Conservation (phyloP, 2,329 filamentous ascomycete genomes). For the Alternaria sp. region DNA sequence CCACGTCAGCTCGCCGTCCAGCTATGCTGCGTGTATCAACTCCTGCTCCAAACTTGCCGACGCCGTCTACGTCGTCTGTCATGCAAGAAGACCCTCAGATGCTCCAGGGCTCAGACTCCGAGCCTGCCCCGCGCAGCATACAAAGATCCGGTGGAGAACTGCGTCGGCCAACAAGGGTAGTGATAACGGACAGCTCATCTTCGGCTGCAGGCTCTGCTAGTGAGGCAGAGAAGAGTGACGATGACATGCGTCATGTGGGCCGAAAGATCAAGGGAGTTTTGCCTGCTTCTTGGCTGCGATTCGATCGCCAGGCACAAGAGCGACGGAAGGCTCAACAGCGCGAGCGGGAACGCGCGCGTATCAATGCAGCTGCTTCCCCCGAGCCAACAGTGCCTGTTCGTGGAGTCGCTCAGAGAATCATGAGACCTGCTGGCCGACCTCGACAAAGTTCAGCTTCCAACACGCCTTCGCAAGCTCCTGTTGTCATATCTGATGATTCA, state of each 20-base stretch:
- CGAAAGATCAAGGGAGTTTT: constrained; percentile 57
- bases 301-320: constrained; percentile 51
- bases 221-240: constrained; percentile 41
- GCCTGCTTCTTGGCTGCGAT: constrained; percentile 58
- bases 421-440: constrained; percentile 13
- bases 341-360: constrained; percentile 21
- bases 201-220: constrained; percentile 28
- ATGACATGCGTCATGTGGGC: constrained; percentile 42
- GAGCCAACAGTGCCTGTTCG: constrained; percentile 37
- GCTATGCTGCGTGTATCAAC: constrained; percentile 4
- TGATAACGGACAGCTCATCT: constrained; percentile 28
- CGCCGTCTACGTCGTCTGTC: constrained; percentile 42
- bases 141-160: constrained; percentile 17
- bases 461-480: constrained; percentile 22
- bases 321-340: constrained; percentile 24
- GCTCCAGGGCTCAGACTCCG: constrained; percentile 28
- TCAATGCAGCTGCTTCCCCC: constrained; percentile 20
- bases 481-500: constrained; percentile 47
- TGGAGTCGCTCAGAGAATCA: constrained; percentile 42
- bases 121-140: constrained; percentile 19
- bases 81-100: constrained; percentile 23
- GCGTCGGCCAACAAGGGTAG: constrained; percentile 19
- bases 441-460: neutral
- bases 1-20: constrained; percentile 7
- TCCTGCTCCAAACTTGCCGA: constrained; percentile 31